Evolutionary conservation across 495 filamentous ascomycete species (phyloP).

Genomic region (Talaromyces liani): DNA sequence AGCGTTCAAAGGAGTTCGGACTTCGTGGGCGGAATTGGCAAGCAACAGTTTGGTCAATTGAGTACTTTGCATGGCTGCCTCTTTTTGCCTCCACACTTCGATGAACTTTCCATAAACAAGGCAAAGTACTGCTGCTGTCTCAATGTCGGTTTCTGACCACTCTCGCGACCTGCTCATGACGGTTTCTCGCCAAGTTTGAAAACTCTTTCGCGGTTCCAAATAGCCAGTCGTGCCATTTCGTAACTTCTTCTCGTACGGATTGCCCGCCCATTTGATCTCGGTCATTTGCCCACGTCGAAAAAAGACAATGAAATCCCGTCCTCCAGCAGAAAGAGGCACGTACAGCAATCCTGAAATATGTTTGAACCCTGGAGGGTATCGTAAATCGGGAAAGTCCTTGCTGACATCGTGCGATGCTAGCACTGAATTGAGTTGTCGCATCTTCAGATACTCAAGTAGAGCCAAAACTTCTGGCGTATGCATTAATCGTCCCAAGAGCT

Average conservation of each 20-base stretch:
- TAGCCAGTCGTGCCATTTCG: slow-evolving; percentile 60
- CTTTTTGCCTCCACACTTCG: slow-evolving; percentile 90
- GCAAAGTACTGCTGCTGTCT: slow-evolving; percentile 84
- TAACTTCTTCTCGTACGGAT: slow-evolving; percentile 77
- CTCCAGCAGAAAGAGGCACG: slow-evolving; percentile 71
- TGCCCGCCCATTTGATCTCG: slow-evolving; percentile 88
- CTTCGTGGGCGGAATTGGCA: slow-evolving; percentile 91
- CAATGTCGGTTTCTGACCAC: slow-evolving; percentile 62
- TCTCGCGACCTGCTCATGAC: slow-evolving; percentile 69
- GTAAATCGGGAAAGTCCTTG: slow-evolving; percentile 76
- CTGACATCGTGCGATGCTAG: slow-evolving; percentile 68
- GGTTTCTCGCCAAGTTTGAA: slow-evolving; percentile 68
- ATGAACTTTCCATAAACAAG: slow-evolving; percentile 89
- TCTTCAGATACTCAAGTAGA: slow-evolving; percentile 76
- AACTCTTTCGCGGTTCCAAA: slow-evolving; percentile 69
- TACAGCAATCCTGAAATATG: slow-evolving; percentile 76
- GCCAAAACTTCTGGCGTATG: slow-evolving; percentile 80
- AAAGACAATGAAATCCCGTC: slow-evolving; percentile 85
- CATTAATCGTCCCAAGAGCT: slow-evolving; percentile 68
- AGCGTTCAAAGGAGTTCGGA: slow-evolving; percentile 88
- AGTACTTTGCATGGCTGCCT: slow-evolving; percentile 74
- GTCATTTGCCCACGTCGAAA: slow-evolving; percentile 73
- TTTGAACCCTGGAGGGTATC: slow-evolving; percentile 72
- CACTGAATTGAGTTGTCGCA: slow-evolving; percentile 71
- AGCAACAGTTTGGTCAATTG: slow-evolving; percentile 73